These are phyloP conservation scores for Acanthamoeba culbertsoni DNA, from an alignment of 208 protist genomes.

Conservation along the genomic window DNA sequence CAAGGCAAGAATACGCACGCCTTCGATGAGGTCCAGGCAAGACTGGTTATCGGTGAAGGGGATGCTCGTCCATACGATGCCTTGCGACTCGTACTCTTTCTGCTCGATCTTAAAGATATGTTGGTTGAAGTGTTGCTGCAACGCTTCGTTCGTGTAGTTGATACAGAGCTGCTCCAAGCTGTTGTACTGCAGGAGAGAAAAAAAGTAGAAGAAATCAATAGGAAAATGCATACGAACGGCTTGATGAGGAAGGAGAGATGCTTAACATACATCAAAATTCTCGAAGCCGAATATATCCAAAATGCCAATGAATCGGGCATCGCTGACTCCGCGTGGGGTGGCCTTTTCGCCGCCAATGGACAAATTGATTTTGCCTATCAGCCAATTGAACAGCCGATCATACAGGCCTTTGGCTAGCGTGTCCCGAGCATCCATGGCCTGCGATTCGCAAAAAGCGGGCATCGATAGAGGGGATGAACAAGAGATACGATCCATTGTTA, in stretches of 20 bases:
- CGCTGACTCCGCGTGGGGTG: not conserved
- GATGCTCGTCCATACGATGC: slow-evolving; percentile 72
- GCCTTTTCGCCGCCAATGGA: not conserved
- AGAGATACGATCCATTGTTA: not conserved
- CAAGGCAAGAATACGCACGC: slow-evolving; percentile 23
- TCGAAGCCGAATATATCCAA: slow-evolving; percentile 94
- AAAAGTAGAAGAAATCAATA: not conserved
- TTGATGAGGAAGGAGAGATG: too few species aligned
- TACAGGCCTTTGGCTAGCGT: slow-evolving; percentile 83
- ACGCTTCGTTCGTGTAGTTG: slow-evolving; percentile 96
- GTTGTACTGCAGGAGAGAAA: slow-evolving; percentile 80
- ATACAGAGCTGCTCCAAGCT: slow-evolving; percentile 97
- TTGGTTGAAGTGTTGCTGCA: slow-evolving; percentile 97
- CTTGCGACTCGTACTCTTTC: slow-evolving; percentile 74
- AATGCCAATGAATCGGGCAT: slow-evolving; percentile 79
- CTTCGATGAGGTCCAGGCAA: slow-evolving; percentile 77
- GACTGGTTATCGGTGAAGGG: slow-evolving; percentile 74
- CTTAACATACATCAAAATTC: slow-evolving; percentile 83
- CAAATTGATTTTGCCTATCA: slow-evolving; percentile 17
- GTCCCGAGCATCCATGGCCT: slow-evolving; percentile 81
- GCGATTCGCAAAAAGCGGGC: not conserved
- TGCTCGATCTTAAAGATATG: slow-evolving; percentile 95
- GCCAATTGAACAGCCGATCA: slow-evolving; percentile 78
- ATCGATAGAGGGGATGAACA: not conserved
- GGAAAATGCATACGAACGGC: too few species aligned